A percentile compares a stretch with the other conserved stretches of the same genome.
Conservation (phyloP, 371 early-diverging fungal species). For the Zopfochytrium polystomum region DNA sequence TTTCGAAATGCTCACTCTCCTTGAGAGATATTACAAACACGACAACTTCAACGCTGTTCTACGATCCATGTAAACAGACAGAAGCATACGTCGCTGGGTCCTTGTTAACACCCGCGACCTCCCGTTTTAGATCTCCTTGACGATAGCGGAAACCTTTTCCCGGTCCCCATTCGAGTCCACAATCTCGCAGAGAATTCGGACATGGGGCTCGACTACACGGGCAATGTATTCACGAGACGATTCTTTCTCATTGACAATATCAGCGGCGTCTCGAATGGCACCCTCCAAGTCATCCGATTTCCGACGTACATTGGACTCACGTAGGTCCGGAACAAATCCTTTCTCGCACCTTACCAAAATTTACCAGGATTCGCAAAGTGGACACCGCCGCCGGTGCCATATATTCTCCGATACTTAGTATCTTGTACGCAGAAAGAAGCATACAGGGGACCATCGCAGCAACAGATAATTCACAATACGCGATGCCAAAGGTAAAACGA, state of each 20-base stretch:
- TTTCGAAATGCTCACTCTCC: constrained; percentile 34
- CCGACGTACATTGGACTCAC: constrained; percentile 34
- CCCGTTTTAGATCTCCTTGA: constrained; percentile 14
- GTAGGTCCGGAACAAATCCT: constrained; percentile 17
- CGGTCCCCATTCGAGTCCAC: constrained; percentile 39
- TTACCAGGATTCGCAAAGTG: constrained; percentile 27
- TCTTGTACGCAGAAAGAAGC: constrained; percentile 41
- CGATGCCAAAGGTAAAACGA: constrained; percentile 23
- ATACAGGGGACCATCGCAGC: constrained; percentile 14
- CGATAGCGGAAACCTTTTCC: constrained; percentile 28
- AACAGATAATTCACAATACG: constrained; percentile 9
- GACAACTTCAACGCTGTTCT: constrained; percentile 35
- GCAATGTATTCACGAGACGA: constrained; percentile 34
- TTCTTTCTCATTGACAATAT: constrained; percentile 44
- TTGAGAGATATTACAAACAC: constrained; percentile 22
- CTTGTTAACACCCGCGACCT: background rate
- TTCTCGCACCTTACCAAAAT: background rate
- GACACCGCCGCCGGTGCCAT: constrained; percentile 27
- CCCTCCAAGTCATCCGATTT: constrained; percentile 31
- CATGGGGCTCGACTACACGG: constrained; percentile 25
- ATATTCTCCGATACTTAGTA: constrained; percentile 44
- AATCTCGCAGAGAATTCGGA: constrained; percentile 28
- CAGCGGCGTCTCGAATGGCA: constrained; percentile 39
- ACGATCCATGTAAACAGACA: constrained; percentile 42
- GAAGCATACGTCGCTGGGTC: background rate